Evolutionary conservation across 2,329 filamentous ascomycete species (phyloP).

Genomic region (Colletotrichum cordylinicola): DNA sequence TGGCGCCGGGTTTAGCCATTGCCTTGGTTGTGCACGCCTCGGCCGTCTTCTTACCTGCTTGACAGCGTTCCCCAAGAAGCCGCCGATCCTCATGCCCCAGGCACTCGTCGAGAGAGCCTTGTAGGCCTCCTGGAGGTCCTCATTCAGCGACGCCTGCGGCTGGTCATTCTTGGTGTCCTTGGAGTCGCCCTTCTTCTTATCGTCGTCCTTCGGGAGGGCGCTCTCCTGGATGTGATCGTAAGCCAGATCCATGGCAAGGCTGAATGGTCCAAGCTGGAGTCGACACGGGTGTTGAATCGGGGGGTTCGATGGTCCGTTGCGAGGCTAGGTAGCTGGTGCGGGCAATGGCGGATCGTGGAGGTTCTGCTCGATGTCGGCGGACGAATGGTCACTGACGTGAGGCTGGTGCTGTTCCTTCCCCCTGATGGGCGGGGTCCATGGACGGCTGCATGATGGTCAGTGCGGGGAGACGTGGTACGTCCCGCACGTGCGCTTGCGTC

Average conservation of each 20-base stretch:
- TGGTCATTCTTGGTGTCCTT: constrained; percentile 46
- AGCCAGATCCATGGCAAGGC: constrained; percentile 80
- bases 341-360: not conserved
- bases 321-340: constrained; percentile 18
- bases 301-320: constrained; percentile 3
- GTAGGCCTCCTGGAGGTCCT: constrained; percentile 94
- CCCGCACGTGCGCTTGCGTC: not conserved
- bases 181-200: constrained; percentile 43
- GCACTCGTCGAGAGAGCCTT: constrained; percentile 89
- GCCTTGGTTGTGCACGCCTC: not conserved
- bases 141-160: constrained; percentile 69
- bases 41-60: constrained; percentile 71
- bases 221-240: constrained; percentile 97
- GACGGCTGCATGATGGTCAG: constrained; percentile 17
- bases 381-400: constrained; percentile 20
- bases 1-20: constrained; percentile 37
- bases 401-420: constrained; percentile 10
- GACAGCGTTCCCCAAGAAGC: constrained; percentile 88
- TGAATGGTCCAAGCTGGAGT: not conserved
- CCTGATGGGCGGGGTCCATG: constrained; percentile 9
- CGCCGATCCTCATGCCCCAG: constrained; percentile 89
- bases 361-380: not conserved
- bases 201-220: constrained; percentile 65
- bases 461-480: not conserved
- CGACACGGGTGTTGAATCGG: not conserved